These are phyloP conservation scores for Irpex lacteus DNA, from an alignment of 1,284 basidiomycete genomes.

Conservation along the genomic window DNA sequence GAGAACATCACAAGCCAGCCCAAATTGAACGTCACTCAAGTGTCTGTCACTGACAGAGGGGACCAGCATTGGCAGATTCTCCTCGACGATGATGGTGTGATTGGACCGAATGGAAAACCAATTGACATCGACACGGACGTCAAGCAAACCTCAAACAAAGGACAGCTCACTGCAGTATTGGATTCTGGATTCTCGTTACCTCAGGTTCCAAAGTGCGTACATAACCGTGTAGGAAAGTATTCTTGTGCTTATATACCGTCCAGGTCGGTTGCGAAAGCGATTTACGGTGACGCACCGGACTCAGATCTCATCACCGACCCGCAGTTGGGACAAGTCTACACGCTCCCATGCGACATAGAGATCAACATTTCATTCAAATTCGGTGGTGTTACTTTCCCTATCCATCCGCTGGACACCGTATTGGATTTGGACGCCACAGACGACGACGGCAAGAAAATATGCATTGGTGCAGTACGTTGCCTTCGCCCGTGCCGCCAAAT, in stretches of 20 bases:
- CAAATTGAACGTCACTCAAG: slow-evolving; percentile 27
- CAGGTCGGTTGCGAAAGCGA: slow-evolving; percentile 50
- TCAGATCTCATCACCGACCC: slow-evolving; percentile 44
- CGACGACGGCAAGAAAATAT: slow-evolving; percentile 21
- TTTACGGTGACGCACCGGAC: slow-evolving; percentile 51
- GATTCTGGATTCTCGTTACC: slow-evolving; percentile 60
- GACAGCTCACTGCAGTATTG: slow-evolving; percentile 30
- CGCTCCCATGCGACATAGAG: slow-evolving; percentile 55
- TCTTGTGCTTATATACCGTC: not conserved
- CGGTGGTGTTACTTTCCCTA: slow-evolving; percentile 46
- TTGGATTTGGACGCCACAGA: slow-evolving; percentile 20
- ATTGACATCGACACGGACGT: slow-evolving; percentile 34
- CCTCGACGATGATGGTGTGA: slow-evolving; percentile 34
- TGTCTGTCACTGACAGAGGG: slow-evolving; percentile 16
- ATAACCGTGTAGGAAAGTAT: not conserved
- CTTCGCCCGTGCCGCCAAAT: not conserved
- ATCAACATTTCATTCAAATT: slow-evolving; percentile 64
- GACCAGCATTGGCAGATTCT: slow-evolving; percentile 37
- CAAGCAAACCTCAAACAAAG: slow-evolving; percentile 40
- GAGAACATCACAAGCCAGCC: slow-evolving; percentile 34
- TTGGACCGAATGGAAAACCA: slow-evolving; percentile 39
- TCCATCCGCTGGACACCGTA: slow-evolving; percentile 62
- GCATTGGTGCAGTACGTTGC: slow-evolving; percentile 22
- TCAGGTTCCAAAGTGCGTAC: slow-evolving; percentile 52
- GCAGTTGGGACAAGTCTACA: slow-evolving; percentile 47